Evolutionary conservation across 108 stramenopile species (phyloP), one percentile per base, ranked within the genome.

Genomic region (Craspedostauros australis): DNA sequence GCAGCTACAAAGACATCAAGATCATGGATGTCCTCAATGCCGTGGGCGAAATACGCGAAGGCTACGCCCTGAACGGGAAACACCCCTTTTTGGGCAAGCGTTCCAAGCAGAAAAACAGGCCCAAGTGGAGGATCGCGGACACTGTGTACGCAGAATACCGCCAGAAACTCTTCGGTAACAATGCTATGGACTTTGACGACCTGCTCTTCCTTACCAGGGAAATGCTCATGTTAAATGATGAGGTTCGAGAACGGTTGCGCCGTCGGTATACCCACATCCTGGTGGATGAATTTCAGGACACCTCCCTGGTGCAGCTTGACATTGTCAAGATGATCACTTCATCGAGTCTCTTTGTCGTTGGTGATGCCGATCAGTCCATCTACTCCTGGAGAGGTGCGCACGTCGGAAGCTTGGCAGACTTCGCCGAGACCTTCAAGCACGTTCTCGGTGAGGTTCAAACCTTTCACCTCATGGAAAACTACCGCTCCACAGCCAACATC

Each of bases 171-270:
- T 50, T 77, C 19, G 22, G 62, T 18, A 72, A 68, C 51, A 95
- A 95, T 60, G 78, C 82, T 22, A 47, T 93, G 14, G 95, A 95
- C 50, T 93, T 95, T 65, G 92, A 95, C 62, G 95, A 95, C 53
- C 56, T 95, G 41, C 86, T 95, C 37, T 70, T 86, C 22, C 42
- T 92, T 50, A 80, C 92, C 7, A 60, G 82, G 41, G 80, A 77
- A 54, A 56, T 93, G 14, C 64, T 95, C 26, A 31, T 60, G 41
- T 43, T 36, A 8, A 41, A 86, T 32, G 53, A 51, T 8, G 67
- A 68, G 4, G 50, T 82, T 28, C 52, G 82, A 28, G 63, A 70
- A 20, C 34, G 38, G 3, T 40, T 88, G 34, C 80, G 72, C 43
- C 53, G 57, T n/a, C 68, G 78, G 24, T 93, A 84, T 84, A 39